Evolutionary conservation across 164 flowering plant genomes (phyloP), one percentile per base, ranked within the genome.

Genomic region (Tetracentron sinense): DNA sequence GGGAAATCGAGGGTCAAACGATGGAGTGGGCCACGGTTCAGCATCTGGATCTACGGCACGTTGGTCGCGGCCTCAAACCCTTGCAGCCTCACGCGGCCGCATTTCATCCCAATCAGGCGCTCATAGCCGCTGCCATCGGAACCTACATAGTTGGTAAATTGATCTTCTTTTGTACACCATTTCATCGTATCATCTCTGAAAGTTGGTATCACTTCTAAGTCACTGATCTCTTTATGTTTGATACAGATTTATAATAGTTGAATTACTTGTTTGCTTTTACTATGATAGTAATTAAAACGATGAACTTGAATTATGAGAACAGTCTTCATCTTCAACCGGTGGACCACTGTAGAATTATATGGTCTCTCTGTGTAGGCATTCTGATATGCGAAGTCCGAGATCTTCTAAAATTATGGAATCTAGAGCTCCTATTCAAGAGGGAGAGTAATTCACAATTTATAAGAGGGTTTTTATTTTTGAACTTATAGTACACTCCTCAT

Each of bases 21-120:
- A 95, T 95, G 99, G 99, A 95, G 96, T 95, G 99, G 99, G 59
- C 83, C 16, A 89, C 97, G 26, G 77, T 95, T 63, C 97, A 95
- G 69, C 99, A 95, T 79, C 79, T 95, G 72, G 97, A 95, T 89
- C 96, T 95, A 22, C 90, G 90, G 20, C 93, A 90, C 35, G 83
- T 84, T 0, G 94, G 83, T n/a, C 87, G 92, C 17, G 85, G 83
- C 44, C 72, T 66, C 53, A 81, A 79, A 52, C 85, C 89, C 11
- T 67, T 88, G 72, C 97, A 95, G 69, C 99, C 99, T 70, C 99
- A 95, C 65, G 90, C 97, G n/a, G 96, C 92, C 19, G 84, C 97
- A 2, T 95, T 95, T 70, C 99, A 95, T 62, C 92, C 92, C 17
- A 72, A 67, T 71, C 97, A 89, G 71, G 87, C 99, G 0, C 78